phyloP scores from a whole-genome alignment of 345 rosid genomes.

The Salix koriyanagi region DNA sequence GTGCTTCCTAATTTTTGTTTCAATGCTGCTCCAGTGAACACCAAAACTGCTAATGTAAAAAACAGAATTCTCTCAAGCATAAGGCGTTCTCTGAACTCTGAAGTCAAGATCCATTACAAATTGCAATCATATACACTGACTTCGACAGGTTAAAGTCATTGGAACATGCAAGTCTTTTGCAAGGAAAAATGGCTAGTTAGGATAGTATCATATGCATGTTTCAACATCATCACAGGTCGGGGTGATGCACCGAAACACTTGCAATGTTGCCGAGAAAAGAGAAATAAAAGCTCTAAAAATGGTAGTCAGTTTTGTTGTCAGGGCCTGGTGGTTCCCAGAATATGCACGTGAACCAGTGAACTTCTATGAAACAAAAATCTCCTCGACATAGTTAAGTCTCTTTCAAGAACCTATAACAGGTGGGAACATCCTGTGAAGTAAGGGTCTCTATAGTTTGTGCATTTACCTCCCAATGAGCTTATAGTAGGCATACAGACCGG shows the following conservation, averaged over 20 bases:
- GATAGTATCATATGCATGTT: neutral
- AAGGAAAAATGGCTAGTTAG: neutral
- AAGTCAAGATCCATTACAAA: neutral
- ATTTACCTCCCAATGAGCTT: conserved; percentile 66
- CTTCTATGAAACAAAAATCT: neutral
- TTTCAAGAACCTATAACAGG: neutral
- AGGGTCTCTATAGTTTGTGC: neutral
- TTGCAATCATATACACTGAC: neutral
- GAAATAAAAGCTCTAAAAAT: neutral
- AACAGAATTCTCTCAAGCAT: neutral
- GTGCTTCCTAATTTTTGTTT: neutral
- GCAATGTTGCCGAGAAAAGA: neutral
- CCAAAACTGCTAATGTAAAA: neutral
- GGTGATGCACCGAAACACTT: neutral
- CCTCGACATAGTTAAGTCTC: neutral
- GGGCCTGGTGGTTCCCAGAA: neutral
- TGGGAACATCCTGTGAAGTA: neutral
- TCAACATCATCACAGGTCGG: neutral
- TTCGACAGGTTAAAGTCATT: neutral
- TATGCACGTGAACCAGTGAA: neutral
- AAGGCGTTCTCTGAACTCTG: neutral
- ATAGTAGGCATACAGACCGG: conserved; percentile 84
- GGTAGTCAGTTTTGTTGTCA: neutral
- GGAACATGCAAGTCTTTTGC: neutral
- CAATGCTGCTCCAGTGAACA: neutral